Percentiles rank a stretch among this genome's conserved stretches.
These are phyloP conservation scores for Monilinia aucupariae DNA, from an alignment of 2,329 filamentous ascomycete genomes.

Conservation along the genomic window DNA sequence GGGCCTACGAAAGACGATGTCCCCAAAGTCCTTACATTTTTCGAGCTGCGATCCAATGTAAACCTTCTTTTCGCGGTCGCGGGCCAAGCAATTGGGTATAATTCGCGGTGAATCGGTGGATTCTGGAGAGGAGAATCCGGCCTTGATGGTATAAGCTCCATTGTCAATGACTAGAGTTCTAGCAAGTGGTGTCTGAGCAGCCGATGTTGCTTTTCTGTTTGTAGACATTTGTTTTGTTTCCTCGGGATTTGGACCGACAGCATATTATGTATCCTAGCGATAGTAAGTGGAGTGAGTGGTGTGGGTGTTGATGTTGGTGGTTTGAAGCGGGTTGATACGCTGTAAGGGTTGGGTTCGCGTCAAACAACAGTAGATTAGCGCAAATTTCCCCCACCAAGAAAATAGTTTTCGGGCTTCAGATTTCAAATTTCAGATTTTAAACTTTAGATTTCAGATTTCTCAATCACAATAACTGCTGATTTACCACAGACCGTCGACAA, in stretches of 20 bases:
- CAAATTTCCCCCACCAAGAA: not conserved
- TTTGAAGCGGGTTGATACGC: constrained; percentile 2
- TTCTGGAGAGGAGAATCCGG: constrained; percentile 56
- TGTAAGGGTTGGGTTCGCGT: not conserved
- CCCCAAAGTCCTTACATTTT: constrained; percentile 80
- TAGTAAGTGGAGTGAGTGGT: not conserved
- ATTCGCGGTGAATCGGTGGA: constrained; percentile 53
- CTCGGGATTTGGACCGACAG: not conserved
- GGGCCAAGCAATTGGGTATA: constrained; percentile 84
- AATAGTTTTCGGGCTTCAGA: constrained; percentile 9
- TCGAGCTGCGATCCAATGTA: constrained; percentile 77
- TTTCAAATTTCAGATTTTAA: too few species aligned
- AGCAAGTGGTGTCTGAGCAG: constrained; percentile 48
- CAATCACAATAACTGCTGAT: not conserved
- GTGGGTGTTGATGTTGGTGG: not conserved
- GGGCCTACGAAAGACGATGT: constrained; percentile 78
- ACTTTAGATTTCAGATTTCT: not conserved
- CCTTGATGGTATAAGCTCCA: constrained; percentile 86
- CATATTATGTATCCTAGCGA: not conserved
- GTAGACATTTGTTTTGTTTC: constrained; percentile 9
- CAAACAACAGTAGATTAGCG: not conserved
- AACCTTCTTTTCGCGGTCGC: constrained; percentile 70
- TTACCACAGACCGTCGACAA: constrained; percentile 1
- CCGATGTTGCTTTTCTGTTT: constrained; percentile 46
- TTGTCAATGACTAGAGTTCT: constrained; percentile 88